Conservation (phyloP, 2,329 filamentous ascomycete genomes). For the Epichloe gansuensis region DNA sequence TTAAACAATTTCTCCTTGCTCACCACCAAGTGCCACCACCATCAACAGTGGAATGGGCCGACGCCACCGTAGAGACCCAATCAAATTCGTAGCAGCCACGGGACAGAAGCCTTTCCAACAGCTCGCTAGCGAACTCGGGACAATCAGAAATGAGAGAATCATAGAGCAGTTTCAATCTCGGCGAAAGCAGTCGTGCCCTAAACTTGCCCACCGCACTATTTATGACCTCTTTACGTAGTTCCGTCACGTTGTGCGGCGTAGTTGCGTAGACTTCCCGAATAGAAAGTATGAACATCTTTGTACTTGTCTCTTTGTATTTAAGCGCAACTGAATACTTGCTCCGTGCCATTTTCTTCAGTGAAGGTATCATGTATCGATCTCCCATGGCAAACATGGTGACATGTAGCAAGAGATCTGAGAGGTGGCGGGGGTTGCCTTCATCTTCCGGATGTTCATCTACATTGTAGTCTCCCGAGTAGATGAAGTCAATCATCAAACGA, state of each 20-base stretch:
- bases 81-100: no score
- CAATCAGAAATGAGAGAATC: not conserved
- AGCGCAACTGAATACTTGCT: not conserved
- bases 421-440: not conserved
- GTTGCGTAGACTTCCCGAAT: not conserved
- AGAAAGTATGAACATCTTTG: not conserved
- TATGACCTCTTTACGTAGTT: no score
- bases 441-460: not conserved
- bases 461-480: not conserved
- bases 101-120: not conserved
- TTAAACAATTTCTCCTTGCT: no score
- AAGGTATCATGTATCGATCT: not conserved
- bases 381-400: not conserved
- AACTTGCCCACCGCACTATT: not conserved
- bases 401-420: not conserved
- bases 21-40: no score
- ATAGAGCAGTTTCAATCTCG: not conserved
- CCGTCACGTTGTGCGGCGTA: not conserved
- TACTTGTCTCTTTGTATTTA: fast-evolving
- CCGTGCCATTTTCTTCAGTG: not conserved
- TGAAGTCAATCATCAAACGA: not conserved
- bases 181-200: not conserved
- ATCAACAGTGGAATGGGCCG: no score
- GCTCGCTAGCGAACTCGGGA: not conserved
- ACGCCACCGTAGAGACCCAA: no score